phyloP scores from a whole-genome alignment of 495 filamentous ascomycete species.

The Patellaria atrata region DNA sequence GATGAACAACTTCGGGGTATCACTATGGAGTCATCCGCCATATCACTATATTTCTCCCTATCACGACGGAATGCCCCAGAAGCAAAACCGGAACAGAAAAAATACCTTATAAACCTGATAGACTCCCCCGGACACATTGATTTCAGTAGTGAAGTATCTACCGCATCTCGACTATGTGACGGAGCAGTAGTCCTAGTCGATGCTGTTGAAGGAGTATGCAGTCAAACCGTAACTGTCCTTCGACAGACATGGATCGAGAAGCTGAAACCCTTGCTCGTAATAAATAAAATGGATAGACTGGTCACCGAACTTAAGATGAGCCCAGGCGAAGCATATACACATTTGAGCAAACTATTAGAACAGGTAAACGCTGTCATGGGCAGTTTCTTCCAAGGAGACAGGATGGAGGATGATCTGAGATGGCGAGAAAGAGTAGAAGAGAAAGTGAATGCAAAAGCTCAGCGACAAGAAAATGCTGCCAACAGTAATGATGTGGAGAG shows the following conservation, averaged over 20 bases:
- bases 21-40: slow-evolving; percentile 98
- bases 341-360: slow-evolving; percentile 79
- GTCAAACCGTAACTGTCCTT: slow-evolving; percentile 93
- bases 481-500: slow-evolving; percentile 30
- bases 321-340: slow-evolving; percentile 73
- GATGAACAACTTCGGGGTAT: slow-evolving; percentile 96
- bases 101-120: slow-evolving; percentile 95
- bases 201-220: slow-evolving; percentile 95
- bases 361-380: slow-evolving; percentile 96
- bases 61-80: slow-evolving; percentile 54
- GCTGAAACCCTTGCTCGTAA: slow-evolving; percentile 82
- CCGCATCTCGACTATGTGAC: slow-evolving; percentile 86
- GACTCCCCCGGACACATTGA: slow-evolving; percentile 98
- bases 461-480: slow-evolving; percentile 37
- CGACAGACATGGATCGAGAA: slow-evolving; percentile 94
- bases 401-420: slow-evolving; percentile 96
- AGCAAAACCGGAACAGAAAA: slow-evolving; percentile 52
- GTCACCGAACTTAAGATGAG: slow-evolving; percentile 89
- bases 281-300: slow-evolving; percentile 96
- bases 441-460: slow-evolving; percentile 38
- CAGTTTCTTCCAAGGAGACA: slow-evolving; percentile 93
- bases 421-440: slow-evolving; percentile 92
- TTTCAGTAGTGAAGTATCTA: slow-evolving; percentile 96
- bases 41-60: slow-evolving; percentile 93
- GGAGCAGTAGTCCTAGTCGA: slow-evolving; percentile 94